phyloP scores from a whole-genome alignment of 2,329 filamentous ascomycete genomes.

The Cladosporium sp. region DNA sequence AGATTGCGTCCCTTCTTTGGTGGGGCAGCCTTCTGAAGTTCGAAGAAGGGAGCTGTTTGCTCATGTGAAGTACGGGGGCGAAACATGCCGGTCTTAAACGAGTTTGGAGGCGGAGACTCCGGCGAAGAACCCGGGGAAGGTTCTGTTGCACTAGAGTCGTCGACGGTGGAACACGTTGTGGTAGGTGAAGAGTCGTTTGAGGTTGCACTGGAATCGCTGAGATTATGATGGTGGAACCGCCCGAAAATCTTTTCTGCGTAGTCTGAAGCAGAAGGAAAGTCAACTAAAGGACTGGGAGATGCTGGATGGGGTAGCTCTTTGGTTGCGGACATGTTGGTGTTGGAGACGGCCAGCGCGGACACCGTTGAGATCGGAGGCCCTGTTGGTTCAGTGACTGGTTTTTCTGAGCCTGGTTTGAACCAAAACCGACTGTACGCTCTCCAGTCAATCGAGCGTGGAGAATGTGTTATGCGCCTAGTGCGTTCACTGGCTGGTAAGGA shows the following conservation, averaged over 20 bases:
- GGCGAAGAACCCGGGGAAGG: conserved; percentile 89
- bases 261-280: conserved; percentile 22
- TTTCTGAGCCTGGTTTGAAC: conserved; percentile 31
- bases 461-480: conserved; percentile 26
- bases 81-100: conserved; percentile 61
- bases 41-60: conserved; percentile 56
- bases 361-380: conserved; percentile 23
- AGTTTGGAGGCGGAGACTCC: conserved; percentile 72
- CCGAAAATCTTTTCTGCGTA: conserved; percentile 30
- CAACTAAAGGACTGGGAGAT: conserved; percentile 16
- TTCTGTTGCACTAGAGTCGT: conserved; percentile 86
- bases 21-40: conserved; percentile 49
- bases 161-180: conserved; percentile 87
- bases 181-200: conserved; percentile 95
- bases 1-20: conserved; percentile 67
- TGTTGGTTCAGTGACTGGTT: conserved; percentile 23
- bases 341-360: conserved; percentile 22
- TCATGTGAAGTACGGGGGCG: conserved; percentile 51
- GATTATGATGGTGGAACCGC: conserved; percentile 64
- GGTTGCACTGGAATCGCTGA: conserved; percentile 74
- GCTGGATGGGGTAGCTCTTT: conserved; percentile 28
- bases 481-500: conserved; percentile 28
- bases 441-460: conserved; percentile 20
- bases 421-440: conserved; percentile 30
- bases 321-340: conserved; percentile 31